Percentiles rank a stretch among this genome's conserved stretches.
phyloP scores from a whole-genome alignment of 768 basidiomycete genomes.

The Serendipita sp. region DNA sequence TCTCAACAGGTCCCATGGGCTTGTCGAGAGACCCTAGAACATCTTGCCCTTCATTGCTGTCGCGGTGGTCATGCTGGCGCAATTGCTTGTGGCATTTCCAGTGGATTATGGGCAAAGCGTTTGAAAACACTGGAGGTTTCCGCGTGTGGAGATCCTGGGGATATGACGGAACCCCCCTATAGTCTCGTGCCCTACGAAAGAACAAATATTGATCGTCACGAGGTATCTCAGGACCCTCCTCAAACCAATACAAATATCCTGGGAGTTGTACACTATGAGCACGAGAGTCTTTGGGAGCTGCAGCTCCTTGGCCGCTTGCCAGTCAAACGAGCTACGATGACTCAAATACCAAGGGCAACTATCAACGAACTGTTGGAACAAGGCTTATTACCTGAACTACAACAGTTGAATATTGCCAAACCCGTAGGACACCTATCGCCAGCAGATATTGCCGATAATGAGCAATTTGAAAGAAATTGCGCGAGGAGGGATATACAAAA shows the following conservation, averaged over 20 bases:
- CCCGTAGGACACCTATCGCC: background rate
- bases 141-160: background rate
- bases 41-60: background rate
- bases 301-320: background rate
- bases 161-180: background rate
- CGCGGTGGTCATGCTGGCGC: background rate
- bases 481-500: too few relatives aligned
- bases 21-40: background rate
- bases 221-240: background rate
- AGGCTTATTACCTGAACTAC: background rate
- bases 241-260: background rate
- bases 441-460: too few relatives aligned
- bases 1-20: background rate
- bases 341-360: background rate
- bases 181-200: background rate
- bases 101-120: background rate
- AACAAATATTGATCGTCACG: background rate
- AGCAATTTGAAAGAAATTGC: too few relatives aligned
- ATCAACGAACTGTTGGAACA: background rate
- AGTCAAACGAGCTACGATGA: background rate
- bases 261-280: background rate
- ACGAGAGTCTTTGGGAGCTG: background rate
- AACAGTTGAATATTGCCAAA: background rate
- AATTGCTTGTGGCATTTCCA: background rate
- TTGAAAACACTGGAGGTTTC: background rate